Evolutionary conservation across 805 yeast species (phyloP), one percentile per base, ranked within the genome.

Genomic region (Kodamaea sagamina): DNA sequence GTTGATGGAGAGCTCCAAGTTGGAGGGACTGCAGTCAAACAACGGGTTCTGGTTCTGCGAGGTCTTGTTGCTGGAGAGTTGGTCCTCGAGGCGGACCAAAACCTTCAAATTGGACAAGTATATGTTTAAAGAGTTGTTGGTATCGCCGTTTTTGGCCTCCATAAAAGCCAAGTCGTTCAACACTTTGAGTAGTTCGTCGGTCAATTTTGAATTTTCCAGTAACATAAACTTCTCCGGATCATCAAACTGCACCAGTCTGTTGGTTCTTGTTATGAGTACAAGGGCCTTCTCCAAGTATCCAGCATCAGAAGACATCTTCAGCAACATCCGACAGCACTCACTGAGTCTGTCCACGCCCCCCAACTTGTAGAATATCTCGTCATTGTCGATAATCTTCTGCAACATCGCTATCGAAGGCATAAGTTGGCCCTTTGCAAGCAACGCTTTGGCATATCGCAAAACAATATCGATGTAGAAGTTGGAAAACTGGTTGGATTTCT

Each of bases 381-480:
- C 71, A 42, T 69, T 55, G 40, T 63, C 57, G 6, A 71, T 62
- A 19, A 71, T 54, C 15, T 53, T 51, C 28, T 49, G 45, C 36
- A 71, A 54, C 26, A 65, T 55, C 21, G 46, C 41, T 15, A 67
- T 50, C 2, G 72, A 57, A 2, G 55, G 50, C n/a, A 61, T 55
- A 19, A 62, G 51, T 46, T 65, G 54, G 22, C 73, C 74, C 43
- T 70, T 68, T 17, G 75, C 72, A 26, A 71, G 55, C 26, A 71
- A 52, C 12, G 75, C 66, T 42, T 59, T 61, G 28, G 72, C 62
- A 52, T 71, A 71, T 22, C 76, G 53, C 36, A 68, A 54, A 24
- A 69, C 65, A 26, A 71, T 67, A 48, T 71, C 75, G 34, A 70
- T 61, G 47, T 71, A 71, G 54, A 71, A 71, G 52, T 71, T 69